These are phyloP conservation scores for Alternaria panax DNA, from an alignment of 2,329 filamentous ascomycete genomes.

Conservation along the genomic window DNA sequence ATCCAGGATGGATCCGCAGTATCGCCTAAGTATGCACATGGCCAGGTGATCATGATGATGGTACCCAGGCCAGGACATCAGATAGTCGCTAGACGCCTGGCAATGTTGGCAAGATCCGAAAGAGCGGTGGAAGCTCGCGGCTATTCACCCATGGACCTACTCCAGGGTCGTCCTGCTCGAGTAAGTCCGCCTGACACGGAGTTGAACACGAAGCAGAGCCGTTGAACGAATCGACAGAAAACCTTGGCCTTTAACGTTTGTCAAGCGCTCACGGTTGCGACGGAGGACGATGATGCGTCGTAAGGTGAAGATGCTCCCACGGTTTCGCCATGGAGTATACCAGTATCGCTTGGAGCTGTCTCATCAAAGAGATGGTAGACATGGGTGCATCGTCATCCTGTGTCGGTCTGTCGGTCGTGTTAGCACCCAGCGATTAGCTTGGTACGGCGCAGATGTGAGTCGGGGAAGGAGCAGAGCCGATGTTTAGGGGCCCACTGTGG, in stretches of 20 bases:
- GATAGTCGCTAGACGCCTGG: constrained; percentile 14
- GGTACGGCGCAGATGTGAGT: constrained; percentile 13
- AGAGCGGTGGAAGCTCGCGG: constrained; percentile 33
- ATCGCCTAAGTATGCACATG: constrained; percentile 24
- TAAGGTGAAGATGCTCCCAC: background rate
- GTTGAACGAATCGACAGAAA: background rate
- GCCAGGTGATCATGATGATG: constrained; percentile 32
- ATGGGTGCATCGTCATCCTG: background rate
- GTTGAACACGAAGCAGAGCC: constrained; percentile 6
- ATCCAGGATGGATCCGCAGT: constrained; percentile 26
- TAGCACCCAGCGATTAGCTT: constrained; percentile 10
- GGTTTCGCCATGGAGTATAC: background rate
- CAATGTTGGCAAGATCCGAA: constrained; percentile 19
- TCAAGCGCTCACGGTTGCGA: constrained; percentile 6
- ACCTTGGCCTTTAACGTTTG: constrained; percentile 1
- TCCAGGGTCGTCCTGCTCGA: constrained; percentile 7
- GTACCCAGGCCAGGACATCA: constrained; percentile 5
- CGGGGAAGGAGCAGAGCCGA: constrained; percentile 3
- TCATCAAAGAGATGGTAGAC: background rate
- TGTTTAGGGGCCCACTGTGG: constrained; percentile 14
- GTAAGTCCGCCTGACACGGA: constrained; percentile 9
- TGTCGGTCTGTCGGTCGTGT: constrained; percentile 5
- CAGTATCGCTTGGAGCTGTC: constrained; percentile 4
- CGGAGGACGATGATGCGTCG: constrained; percentile 1
- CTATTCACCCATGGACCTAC: constrained; percentile 7